These are phyloP conservation scores for Breynia disticha DNA, from an alignment of 441 rosid genomes.

Conservation along the genomic window DNA sequence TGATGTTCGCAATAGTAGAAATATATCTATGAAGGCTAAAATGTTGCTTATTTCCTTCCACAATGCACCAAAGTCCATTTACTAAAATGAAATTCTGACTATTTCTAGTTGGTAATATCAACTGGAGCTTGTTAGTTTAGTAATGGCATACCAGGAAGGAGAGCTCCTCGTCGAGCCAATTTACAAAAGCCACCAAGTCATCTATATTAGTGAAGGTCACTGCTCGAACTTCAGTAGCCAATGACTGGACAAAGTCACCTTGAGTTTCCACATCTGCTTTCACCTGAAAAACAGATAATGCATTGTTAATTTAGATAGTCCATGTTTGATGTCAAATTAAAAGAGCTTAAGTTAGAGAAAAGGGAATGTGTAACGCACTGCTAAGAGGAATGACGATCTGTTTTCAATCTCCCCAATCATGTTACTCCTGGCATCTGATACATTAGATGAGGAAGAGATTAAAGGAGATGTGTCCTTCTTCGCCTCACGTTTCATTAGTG, in stretches of 20 bases:
- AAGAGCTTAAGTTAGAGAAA: slow-evolving; percentile 4
- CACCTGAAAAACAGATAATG: slow-evolving; percentile 42
- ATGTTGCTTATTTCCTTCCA: no score
- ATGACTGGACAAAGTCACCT: slow-evolving; percentile 91
- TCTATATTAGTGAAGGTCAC: slow-evolving; percentile 61
- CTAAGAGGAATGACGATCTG: slow-evolving; percentile 88
- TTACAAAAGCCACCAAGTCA: slow-evolving; percentile 84
- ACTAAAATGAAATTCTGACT: no score
- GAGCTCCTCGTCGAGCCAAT: slow-evolving; percentile 98
- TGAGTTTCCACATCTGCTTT: slow-evolving; percentile 98
- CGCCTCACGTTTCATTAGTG: slow-evolving; percentile 91
- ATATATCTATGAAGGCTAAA: no score
- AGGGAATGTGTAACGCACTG: slow-evolving; percentile 36
- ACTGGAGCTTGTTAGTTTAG: no score
- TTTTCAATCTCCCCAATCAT: slow-evolving; percentile 96
- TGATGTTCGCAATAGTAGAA: no score
- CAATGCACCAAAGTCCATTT: no score
- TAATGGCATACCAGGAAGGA: slow-evolving; percentile 72
- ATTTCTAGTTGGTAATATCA: no score
- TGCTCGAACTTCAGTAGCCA: slow-evolving; percentile 84
- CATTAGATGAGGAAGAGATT: slow-evolving; percentile 53
- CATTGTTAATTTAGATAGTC: no score
- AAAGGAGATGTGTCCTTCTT: slow-evolving; percentile 72
- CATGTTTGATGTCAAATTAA: slow-evolving; percentile 10
- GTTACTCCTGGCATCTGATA: slow-evolving; percentile 70